phyloP scores from a whole-genome alignment of 78 protist species.

The slime mould (Dictyostelium discoideum) region DNA sequence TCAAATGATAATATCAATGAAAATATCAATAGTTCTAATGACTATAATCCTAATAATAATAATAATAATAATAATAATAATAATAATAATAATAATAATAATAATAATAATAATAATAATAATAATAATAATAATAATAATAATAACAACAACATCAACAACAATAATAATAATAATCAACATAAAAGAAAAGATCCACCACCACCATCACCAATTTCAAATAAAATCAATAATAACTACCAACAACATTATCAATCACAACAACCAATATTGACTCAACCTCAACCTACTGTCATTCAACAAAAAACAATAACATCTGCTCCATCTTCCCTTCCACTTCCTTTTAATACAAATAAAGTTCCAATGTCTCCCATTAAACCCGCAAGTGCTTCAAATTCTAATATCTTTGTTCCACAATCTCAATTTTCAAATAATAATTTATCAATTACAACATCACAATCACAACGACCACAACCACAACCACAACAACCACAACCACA shows the following conservation, averaged over 20 bases:
- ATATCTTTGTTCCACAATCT: conserved; percentile 2
- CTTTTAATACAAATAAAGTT: not conserved
- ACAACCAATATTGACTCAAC: not conserved
- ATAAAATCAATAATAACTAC: not conserved
- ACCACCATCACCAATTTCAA: conserved; percentile 22
- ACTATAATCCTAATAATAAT: not conserved
- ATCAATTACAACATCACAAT: not conserved
- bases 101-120: not conserved
- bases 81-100: not conserved
- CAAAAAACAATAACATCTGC: not conserved
- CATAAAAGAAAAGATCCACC: conserved; percentile 54
- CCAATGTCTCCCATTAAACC: not conserved
- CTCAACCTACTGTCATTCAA: not conserved
- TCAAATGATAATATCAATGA: not conserved
- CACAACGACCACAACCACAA: not conserved
- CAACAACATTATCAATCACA: not conserved
- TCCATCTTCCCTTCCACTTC: not conserved
- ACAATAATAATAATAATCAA: not conserved
- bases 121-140: not conserved
- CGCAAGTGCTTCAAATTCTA: not conserved
- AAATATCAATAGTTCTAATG: not conserved
- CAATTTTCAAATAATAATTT: too few species aligned
- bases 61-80: not conserved
- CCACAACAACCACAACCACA: not conserved
- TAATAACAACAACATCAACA: too few species aligned